phyloP scores from a whole-genome alignment of 1,284 basidiomycete species.

The Coriolopsis trogii region DNA sequence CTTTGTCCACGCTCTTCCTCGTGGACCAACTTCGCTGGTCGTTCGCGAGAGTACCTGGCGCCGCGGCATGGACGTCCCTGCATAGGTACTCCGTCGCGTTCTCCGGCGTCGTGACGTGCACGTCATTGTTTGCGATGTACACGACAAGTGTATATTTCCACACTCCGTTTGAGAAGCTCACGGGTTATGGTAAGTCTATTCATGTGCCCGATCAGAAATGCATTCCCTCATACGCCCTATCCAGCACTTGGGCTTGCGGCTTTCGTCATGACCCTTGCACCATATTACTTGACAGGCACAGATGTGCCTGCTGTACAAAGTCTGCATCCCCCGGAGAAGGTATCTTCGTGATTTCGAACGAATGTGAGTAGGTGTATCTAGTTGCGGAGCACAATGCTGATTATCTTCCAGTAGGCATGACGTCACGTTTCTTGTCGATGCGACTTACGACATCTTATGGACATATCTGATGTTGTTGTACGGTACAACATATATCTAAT shows the following conservation, averaged over 20 bases:
- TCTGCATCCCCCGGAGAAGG: neutral
- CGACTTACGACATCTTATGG: no score
- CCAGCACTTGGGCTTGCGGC: conserved; percentile 15
- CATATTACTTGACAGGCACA: neutral
- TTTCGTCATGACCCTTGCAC: conserved; percentile 15
- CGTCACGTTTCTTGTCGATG: no score
- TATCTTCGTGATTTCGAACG: neutral
- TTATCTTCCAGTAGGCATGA: no score
- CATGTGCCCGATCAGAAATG: neutral
- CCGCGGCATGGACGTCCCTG: conserved; percentile 37
- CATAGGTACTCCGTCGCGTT: conserved; percentile 51
- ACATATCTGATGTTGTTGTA: no score
- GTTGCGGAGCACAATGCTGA: no score
- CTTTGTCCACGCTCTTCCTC: conserved; percentile 81
- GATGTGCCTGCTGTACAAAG: neutral
- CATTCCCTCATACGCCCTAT: neutral
- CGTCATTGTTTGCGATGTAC: conserved; percentile 78
- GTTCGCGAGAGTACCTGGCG: conserved; percentile 31
- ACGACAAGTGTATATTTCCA: conserved; percentile 94
- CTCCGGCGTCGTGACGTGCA: conserved; percentile 53
- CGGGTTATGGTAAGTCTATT: conserved; percentile 71
- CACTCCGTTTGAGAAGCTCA: conserved; percentile 83
- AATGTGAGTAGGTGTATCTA: neutral
- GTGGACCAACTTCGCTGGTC: conserved; percentile 71
- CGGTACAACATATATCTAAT: neutral